phyloP scores from a whole-genome alignment of 1,284 basidiomycete genomes.

The Vanrija pseudolonga region DNA sequence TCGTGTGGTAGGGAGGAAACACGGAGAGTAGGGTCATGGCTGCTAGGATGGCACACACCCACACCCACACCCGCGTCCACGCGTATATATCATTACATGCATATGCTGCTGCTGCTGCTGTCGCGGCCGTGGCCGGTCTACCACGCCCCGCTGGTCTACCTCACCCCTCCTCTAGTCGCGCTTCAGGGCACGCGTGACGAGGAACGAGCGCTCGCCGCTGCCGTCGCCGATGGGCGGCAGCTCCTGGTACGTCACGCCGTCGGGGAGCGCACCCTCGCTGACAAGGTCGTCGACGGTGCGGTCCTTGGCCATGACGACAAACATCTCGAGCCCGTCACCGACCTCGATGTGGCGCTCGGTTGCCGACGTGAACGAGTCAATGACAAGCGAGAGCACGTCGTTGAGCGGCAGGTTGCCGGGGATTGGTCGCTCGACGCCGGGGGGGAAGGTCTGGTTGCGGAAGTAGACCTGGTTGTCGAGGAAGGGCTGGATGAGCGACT shows the following conservation, averaged over 20 bases:
- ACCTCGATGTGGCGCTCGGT: slow-evolving; percentile 97
- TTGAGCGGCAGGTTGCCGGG: slow-evolving; percentile 74
- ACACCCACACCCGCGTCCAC: background rate
- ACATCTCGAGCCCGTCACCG: slow-evolving; percentile 88
- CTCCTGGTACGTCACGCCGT: slow-evolving; percentile 57
- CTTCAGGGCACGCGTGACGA: slow-evolving; percentile 44
- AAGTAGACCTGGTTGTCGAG: slow-evolving; percentile 98
- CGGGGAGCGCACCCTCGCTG: slow-evolving; percentile 51
- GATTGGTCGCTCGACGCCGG: slow-evolving; percentile 56
- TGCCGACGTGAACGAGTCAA: slow-evolving; percentile 76
- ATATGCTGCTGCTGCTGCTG: slow-evolving; percentile 9
- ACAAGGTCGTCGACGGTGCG: slow-evolving; percentile 63
- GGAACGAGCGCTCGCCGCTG: slow-evolving; percentile 43
- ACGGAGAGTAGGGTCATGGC: background rate
- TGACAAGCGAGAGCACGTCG: slow-evolving; percentile 77
- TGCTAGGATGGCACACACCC: background rate
- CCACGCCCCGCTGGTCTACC: background rate
- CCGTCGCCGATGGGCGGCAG: slow-evolving; percentile 37
- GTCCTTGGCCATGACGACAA: slow-evolving; percentile 70
- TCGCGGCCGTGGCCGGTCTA: background rate
- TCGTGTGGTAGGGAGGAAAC: slow-evolving; percentile 16
- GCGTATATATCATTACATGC: slow-evolving; percentile 20
- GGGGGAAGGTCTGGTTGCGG: slow-evolving; percentile 68
- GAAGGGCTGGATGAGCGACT: slow-evolving; percentile 87
- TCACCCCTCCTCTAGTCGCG: slow-evolving; percentile 35